These are phyloP conservation scores for Bathelium albidoporum DNA, from an alignment of 495 filamentous ascomycete genomes.

Conservation along the genomic window DNA sequence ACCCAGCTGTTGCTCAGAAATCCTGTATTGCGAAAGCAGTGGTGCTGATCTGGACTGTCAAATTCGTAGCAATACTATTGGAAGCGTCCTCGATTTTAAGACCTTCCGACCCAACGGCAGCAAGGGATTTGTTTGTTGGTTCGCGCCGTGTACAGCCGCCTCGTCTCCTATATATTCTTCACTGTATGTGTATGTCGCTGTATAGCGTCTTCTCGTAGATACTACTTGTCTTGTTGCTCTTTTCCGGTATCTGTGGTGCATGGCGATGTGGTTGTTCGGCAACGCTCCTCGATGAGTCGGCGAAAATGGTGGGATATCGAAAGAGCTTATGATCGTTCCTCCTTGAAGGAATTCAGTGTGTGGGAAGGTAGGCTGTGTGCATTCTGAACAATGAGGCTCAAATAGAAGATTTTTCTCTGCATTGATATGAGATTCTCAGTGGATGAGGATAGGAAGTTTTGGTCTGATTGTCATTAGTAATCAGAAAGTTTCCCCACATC, in stretches of 20 bases:
- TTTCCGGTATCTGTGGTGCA: not conserved
- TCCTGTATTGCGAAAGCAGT: not conserved
- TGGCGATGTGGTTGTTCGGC: not conserved
- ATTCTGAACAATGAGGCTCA: not conserved
- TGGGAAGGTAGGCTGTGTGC: not conserved
- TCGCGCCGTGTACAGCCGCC: not conserved
- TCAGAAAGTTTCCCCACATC: not conserved
- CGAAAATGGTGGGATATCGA: not conserved
- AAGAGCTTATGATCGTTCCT: not conserved
- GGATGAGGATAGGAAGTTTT: not conserved
- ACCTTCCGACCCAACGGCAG: no score
- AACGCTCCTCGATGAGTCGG: not conserved
- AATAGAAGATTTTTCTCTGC: not conserved
- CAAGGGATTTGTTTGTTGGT: not conserved
- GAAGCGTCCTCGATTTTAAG: slow-evolving; percentile 29
- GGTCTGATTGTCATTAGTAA: not conserved
- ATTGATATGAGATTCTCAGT: not conserved
- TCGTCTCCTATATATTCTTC: not conserved
- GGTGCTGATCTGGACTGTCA: slow-evolving; percentile 7
- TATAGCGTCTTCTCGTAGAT: not conserved
- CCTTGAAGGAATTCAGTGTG: not conserved
- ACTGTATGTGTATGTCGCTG: not conserved
- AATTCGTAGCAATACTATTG: slow-evolving; percentile 35
- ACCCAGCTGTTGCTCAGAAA: not conserved
- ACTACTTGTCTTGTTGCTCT: not conserved